Evolutionary conservation across 1,284 basidiomycete genomes (phyloP).

Genomic region (Phaffia rhodozyma): DNA sequence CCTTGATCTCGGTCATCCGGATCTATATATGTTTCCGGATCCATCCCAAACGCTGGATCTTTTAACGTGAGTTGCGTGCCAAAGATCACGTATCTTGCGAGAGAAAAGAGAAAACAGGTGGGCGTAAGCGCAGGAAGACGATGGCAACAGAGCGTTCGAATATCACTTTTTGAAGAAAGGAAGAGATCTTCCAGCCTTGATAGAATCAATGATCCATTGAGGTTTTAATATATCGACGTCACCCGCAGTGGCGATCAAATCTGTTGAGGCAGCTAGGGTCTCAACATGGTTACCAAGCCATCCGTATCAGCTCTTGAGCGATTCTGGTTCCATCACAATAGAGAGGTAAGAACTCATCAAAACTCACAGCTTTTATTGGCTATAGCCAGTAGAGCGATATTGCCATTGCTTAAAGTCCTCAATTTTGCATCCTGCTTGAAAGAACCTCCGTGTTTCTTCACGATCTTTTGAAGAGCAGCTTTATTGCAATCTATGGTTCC

Average conservation of each 20-base stretch:
- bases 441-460: constrained; percentile 62
- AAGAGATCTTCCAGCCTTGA: constrained; percentile 44
- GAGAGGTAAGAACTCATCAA: background rate
- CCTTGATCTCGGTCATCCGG: background rate
- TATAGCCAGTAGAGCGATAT: constrained; percentile 56
- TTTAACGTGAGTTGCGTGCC: constrained; percentile 29
- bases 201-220: constrained; percentile 67
- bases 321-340: background rate
- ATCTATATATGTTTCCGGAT: constrained; percentile 1
- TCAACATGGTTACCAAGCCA: background rate
- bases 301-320: constrained; percentile 9
- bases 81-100: constrained; percentile 29
- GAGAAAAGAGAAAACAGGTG: background rate
- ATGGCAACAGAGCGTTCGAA: background rate
- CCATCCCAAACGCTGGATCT: constrained; percentile 18
- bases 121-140: background rate
- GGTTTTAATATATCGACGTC: constrained; percentile 65
- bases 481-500: constrained; percentile 31
- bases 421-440: constrained; percentile 49
- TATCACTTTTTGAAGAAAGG: constrained; percentile 56
- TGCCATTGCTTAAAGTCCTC: constrained; percentile 31
- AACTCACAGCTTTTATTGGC: constrained; percentile 42
- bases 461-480: constrained; percentile 35
- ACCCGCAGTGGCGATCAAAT: constrained; percentile 27
- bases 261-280: constrained; percentile 16